These are phyloP conservation scores for Neofusicoccum parvum DNA, from an alignment of 2,329 filamentous ascomycete genomes.

Conservation along the genomic window DNA sequence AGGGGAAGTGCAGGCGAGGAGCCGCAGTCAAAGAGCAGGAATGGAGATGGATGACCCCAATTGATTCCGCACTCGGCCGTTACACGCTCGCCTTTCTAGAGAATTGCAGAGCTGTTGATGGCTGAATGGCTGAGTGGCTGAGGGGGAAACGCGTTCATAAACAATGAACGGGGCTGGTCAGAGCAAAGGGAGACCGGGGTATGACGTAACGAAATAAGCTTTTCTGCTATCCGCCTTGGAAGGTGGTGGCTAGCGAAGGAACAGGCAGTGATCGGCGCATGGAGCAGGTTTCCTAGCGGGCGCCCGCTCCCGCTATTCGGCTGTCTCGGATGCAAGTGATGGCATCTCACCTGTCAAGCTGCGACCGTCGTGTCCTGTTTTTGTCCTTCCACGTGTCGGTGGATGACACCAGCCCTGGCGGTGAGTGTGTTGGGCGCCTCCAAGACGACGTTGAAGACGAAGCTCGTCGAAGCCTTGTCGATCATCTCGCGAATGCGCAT, in stretches of 20 bases:
- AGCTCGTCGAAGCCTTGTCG: background rate
- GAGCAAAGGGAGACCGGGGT: background rate
- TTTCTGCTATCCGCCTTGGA: conserved; percentile 11
- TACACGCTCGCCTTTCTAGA: background rate
- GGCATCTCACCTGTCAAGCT: background rate
- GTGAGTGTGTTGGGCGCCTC: background rate
- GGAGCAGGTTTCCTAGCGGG: background rate
- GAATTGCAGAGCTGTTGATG: background rate
- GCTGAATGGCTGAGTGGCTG: no score
- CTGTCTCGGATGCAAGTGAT: conserved; percentile 6
- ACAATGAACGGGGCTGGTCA: background rate
- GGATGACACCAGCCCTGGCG: background rate
- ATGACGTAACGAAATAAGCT: conserved; percentile 11
- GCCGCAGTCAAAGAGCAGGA: no score
- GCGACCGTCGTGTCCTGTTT: background rate
- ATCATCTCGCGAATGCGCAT: background rate
- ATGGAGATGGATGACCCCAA: background rate
- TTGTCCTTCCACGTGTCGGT: no score
- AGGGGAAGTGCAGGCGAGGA: no score
- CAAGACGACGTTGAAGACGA: background rate
- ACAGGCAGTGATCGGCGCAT: conserved; percentile 12
- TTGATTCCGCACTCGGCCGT: background rate
- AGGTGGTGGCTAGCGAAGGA: background rate
- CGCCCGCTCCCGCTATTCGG: background rate
- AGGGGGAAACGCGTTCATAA: background rate